Evolutionary conservation across 352 stramenopile species (phyloP).

Genomic region (Phytopythium boreale): DNA sequence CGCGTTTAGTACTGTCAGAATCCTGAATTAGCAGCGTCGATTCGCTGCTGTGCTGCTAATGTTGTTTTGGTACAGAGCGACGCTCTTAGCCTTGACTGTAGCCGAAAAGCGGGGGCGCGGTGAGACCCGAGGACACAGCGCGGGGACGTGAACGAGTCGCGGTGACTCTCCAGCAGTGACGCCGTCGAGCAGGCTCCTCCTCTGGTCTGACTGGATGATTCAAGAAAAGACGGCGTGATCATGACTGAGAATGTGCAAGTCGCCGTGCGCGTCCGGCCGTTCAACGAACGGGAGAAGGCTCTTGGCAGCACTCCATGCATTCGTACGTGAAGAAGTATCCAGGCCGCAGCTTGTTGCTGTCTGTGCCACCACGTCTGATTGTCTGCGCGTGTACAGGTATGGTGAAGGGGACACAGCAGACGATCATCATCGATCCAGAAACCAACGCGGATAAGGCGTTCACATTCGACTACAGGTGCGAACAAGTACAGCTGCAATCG

Average conservation of each 20-base stretch:
- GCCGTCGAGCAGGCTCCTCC: not conserved
- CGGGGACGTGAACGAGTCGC: no score
- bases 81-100: no score
- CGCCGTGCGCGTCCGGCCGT: slow-evolving; percentile 74
- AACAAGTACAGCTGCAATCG: not conserved
- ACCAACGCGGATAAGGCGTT: slow-evolving; percentile 73
- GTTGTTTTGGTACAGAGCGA: not conserved
- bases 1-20: not conserved
- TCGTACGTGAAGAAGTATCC: slow-evolving; percentile 25
- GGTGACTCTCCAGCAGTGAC: not conserved
- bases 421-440: slow-evolving; percentile 81
- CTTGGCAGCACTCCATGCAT: slow-evolving; percentile 73
- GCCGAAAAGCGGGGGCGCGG: not conserved
- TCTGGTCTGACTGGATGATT: not conserved
- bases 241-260: slow-evolving; percentile 88
- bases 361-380: not conserved
- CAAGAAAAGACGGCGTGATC: not conserved
- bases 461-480: slow-evolving; percentile 86
- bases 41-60: not conserved
- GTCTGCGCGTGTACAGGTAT: slow-evolving; percentile 35
- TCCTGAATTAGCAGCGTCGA: slow-evolving; percentile 1
- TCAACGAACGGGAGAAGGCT: slow-evolving; percentile 78
- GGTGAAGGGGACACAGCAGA: slow-evolving; percentile 76
- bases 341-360: not conserved
- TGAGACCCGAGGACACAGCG: no score